Conservation (phyloP, 1,139 yeast species). For the Nakaseomyces delphensis region DNA sequence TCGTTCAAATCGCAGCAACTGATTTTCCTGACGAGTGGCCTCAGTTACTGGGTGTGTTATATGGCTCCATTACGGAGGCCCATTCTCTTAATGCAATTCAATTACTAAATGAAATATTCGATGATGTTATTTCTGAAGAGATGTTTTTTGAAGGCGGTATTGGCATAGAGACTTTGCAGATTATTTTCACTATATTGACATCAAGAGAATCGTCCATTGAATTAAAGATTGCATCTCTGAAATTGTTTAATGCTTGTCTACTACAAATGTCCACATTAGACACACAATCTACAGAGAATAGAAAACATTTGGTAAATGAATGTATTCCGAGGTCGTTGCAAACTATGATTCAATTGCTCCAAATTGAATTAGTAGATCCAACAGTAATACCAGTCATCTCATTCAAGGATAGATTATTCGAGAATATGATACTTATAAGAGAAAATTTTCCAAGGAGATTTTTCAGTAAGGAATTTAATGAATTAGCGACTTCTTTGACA, state of each 20-base stretch:
- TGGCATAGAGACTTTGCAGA: conserved; percentile 45
- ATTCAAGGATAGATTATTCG: conserved; percentile 24
- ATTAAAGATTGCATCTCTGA: conserved; percentile 43
- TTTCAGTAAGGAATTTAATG: conserved; percentile 14
- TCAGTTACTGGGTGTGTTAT: conserved; percentile 44
- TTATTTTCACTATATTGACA: conserved; percentile 37
- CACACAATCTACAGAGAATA: conserved; percentile 28
- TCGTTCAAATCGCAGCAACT: conserved; percentile 76
- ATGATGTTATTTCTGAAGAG: conserved; percentile 76
- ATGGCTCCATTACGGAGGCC: conserved; percentile 35
- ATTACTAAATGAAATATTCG: conserved; percentile 70
- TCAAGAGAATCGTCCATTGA: conserved; percentile 31
- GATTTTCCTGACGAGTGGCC: conserved; percentile 99
- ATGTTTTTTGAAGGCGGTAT: conserved; percentile 74
- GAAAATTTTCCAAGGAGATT: conserved; percentile 31
- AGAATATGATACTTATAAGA: conserved; percentile 25
- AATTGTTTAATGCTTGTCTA: conserved; percentile 46
- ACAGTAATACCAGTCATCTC: conserved; percentile 7
- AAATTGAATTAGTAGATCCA: conserved; percentile 6
- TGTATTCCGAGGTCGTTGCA: conserved; percentile 16
- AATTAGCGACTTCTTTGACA: conserved; percentile 14
- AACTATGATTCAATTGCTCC: conserved; percentile 14
- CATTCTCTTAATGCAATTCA: conserved; percentile 54
- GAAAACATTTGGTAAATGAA: conserved; percentile 13
- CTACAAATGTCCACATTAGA: conserved; percentile 48